phyloP scores from a whole-genome alignment of 2,329 filamentous ascomycete genomes.

The Trichoderma lentiforme region DNA sequence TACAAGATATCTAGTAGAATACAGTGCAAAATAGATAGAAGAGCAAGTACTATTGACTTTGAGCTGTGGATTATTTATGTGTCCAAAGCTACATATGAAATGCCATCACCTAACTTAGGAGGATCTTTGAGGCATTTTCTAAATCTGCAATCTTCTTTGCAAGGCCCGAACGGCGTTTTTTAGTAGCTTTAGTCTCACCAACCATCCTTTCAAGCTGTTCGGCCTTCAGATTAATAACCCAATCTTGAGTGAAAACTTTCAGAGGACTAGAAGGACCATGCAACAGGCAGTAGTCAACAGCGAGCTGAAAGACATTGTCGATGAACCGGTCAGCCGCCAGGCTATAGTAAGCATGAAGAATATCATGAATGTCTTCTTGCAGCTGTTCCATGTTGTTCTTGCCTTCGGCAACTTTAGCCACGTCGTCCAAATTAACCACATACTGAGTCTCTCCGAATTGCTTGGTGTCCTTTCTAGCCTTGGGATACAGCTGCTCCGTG shows the following conservation, averaged over 20 bases:
- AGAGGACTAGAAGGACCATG: not conserved
- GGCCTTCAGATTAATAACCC: not conserved
- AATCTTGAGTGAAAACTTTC: not conserved
- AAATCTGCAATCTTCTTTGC: not conserved
- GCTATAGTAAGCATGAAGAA: not conserved
- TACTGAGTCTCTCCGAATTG: not conserved
- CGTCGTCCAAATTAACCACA: not conserved
- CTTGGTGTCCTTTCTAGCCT: not conserved
- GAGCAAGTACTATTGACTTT: not conserved
- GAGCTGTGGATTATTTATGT: not conserved
- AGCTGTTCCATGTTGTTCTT: too few species aligned
- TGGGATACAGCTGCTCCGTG: fast-evolving
- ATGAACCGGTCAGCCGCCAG: not conserved
- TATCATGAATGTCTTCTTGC: not conserved
- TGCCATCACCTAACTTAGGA: not conserved
- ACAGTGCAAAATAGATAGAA: not conserved
- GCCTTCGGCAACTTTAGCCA: too few species aligned
- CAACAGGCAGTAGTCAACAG: not conserved
- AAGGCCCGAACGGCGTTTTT: too few species aligned
- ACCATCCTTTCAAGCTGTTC: not conserved
- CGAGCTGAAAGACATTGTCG: not conserved
- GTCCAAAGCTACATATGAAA: not conserved
- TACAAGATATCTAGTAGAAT: not conserved
- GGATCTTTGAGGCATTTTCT: not conserved
- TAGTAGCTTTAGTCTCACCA: too few species aligned